A percentile compares a stretch with the other conserved stretches of the same genome.
These are phyloP conservation scores for Candida piceae DNA, from an alignment of 805 yeast genomes.

Conservation along the genomic window DNA sequence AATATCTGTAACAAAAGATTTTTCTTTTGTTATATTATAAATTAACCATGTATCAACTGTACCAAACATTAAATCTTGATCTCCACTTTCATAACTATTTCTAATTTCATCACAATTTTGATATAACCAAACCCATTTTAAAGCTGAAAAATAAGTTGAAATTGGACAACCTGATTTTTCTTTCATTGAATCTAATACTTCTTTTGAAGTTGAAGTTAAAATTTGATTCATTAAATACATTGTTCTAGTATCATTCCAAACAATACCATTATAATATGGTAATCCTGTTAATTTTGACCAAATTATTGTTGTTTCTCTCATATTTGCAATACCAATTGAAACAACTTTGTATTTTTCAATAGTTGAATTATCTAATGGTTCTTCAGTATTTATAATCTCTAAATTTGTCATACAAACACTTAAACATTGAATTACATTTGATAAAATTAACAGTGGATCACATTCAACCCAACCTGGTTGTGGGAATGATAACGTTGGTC, in stretches of 20 bases:
- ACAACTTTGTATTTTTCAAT: slow-evolving; percentile 44
- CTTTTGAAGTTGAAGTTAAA: slow-evolving; percentile 47
- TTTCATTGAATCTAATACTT: slow-evolving; percentile 51
- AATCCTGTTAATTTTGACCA: slow-evolving; percentile 83
- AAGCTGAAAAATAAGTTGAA: slow-evolving; percentile 87
- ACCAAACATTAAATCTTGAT: slow-evolving; percentile 76
- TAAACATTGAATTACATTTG: slow-evolving; percentile 76
- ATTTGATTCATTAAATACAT: slow-evolving; percentile 62
- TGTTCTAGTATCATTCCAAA: slow-evolving; percentile 95
- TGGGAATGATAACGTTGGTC: slow-evolving; percentile 72
- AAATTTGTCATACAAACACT: slow-evolving; percentile 57
- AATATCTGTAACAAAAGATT: slow-evolving; percentile 73
- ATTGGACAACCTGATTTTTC: slow-evolving; percentile 79
- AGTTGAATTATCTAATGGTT: slow-evolving; percentile 27
- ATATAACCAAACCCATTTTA: slow-evolving; percentile 83
- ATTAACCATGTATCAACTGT: slow-evolving; percentile 94
- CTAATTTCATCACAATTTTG: slow-evolving; percentile 68
- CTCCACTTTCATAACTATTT: slow-evolving; percentile 67
- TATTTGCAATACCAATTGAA: slow-evolving; percentile 86
- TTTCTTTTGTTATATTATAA: slow-evolving; percentile 70
- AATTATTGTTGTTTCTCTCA: slow-evolving; percentile 89
- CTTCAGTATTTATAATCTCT: slow-evolving; percentile 50
- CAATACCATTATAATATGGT: slow-evolving; percentile 84
- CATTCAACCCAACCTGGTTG: slow-evolving; percentile 94
- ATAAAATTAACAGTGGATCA: slow-evolving; percentile 77